These are phyloP conservation scores for Starmerella khaoyaiensis DNA, from an alignment of 805 yeast genomes.

Conservation along the genomic window DNA sequence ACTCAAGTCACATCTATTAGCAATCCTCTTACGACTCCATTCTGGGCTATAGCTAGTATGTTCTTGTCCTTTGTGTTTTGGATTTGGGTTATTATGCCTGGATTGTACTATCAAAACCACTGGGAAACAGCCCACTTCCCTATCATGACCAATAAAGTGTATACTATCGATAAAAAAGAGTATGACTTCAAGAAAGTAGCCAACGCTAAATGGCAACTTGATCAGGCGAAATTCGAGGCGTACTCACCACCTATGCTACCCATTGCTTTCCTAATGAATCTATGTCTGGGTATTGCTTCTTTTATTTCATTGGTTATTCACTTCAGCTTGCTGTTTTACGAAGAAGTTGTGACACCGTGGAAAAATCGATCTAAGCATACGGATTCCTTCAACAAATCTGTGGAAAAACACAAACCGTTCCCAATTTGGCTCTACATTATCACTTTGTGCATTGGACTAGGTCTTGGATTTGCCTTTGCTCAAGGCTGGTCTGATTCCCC, in stretches of 20 bases:
- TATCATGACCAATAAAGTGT: constrained; percentile 36
- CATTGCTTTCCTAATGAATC: constrained; percentile 46
- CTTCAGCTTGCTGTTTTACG: constrained; percentile 41
- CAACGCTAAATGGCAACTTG: constrained; percentile 33
- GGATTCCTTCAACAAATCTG: constrained; percentile 43
- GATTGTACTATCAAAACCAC: constrained; percentile 38
- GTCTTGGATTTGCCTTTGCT: constrained; percentile 24
- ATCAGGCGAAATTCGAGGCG: constrained; percentile 37
- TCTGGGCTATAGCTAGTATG: constrained; percentile 34
- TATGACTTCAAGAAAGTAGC: constrained; percentile 44
- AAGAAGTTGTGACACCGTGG: constrained; percentile 36
- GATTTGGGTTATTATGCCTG: constrained; percentile 29
- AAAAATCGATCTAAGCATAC: constrained; percentile 27
- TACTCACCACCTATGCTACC: constrained; percentile 58
- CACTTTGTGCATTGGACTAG: constrained; percentile 28
- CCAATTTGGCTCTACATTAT: constrained; percentile 49
- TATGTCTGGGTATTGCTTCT: constrained; percentile 52
- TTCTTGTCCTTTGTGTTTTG: constrained; percentile 40
- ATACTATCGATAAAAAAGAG: constrained; percentile 37
- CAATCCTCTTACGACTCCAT: constrained; percentile 53
- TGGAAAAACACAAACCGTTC: constrained; percentile 43
- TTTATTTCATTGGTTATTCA: constrained; percentile 50
- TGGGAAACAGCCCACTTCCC: constrained; percentile 53
- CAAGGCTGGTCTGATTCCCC: constrained; percentile 28
- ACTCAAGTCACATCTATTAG: constrained; percentile 41